Evolutionary conservation across 371 early-diverging fungal genomes (phyloP).

Genomic region (Zychaea mexicana): DNA sequence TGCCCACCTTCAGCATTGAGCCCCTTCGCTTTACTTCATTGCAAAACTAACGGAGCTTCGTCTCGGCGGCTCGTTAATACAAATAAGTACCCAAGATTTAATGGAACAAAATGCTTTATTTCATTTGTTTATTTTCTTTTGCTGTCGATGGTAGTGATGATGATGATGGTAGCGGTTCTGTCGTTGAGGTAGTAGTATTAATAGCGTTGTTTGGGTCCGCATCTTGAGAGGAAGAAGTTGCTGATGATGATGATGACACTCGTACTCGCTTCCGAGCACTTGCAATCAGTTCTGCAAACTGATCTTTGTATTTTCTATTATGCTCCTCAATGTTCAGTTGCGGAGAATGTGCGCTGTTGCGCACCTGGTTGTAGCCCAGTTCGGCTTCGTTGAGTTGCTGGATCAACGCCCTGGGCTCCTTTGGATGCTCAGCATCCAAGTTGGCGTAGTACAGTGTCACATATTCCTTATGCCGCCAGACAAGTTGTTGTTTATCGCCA

Average conservation of each 20-base stretch:
- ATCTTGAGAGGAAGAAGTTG: neutral
- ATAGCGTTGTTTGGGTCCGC: neutral
- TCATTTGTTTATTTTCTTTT: neutral
- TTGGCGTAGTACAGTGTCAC: constrained; percentile 67
- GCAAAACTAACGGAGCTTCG: neutral
- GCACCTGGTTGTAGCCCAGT: constrained; percentile 4
- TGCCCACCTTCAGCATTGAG: too few species aligned
- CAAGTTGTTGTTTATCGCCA: constrained; percentile 59
- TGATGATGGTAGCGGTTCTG: neutral
- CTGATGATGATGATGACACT: neutral
- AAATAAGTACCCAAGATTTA: too few species aligned
- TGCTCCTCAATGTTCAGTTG: constrained; percentile 13
- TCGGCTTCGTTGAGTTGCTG: constrained; percentile 17
- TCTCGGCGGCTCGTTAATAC: too few species aligned
- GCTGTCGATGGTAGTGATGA: neutral
- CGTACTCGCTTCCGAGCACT: constrained; percentile 9
- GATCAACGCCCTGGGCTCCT: neutral
- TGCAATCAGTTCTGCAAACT: constrained; percentile 14
- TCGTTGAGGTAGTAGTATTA: neutral
- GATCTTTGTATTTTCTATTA: constrained; percentile 17
- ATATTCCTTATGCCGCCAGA: constrained; percentile 64
- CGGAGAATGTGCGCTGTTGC: neutral
- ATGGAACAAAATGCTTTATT: too few species aligned
- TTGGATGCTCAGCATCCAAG: constrained; percentile 55
- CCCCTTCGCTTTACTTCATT: too few species aligned